Evolutionary conservation across 2,329 filamentous ascomycete genomes (phyloP).

Genomic region (Penicillium hordei): DNA sequence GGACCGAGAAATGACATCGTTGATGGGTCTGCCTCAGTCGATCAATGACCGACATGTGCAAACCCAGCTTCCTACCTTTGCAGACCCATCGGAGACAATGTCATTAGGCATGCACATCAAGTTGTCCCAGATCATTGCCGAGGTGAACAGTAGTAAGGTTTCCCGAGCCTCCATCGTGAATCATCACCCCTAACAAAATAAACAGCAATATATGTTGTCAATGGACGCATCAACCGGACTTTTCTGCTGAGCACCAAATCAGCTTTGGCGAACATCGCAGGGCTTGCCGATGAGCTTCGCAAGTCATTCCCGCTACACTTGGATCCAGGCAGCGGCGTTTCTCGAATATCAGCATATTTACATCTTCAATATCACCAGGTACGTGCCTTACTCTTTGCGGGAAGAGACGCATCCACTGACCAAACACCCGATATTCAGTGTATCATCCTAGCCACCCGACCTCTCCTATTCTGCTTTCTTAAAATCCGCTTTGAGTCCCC

Average conservation of each 20-base stretch:
- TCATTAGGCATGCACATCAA: conserved; percentile 50
- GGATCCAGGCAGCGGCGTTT: conserved; percentile 43
- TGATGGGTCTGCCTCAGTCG: conserved; percentile 55
- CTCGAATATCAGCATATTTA: conserved; percentile 44
- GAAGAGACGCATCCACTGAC: not conserved
- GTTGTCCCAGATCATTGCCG: conserved; percentile 47
- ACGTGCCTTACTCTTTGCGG: not conserved
- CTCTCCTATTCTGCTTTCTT: conserved; percentile 47
- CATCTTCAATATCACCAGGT: conserved; percentile 46
- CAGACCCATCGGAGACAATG: conserved; percentile 39
- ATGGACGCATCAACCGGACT: conserved; percentile 37
- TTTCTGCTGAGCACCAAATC: conserved; percentile 44
- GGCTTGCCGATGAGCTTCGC: conserved; percentile 43
- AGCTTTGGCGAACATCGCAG: conserved; percentile 42
- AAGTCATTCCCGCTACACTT: conserved; percentile 39
- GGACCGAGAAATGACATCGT: conserved; percentile 55
- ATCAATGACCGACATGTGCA: conserved; percentile 55
- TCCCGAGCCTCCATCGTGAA: accelerated
- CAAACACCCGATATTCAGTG: conserved; percentile 29
- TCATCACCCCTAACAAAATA: not conserved
- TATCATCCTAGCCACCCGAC: conserved; percentile 44
- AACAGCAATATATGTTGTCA: conserved; percentile 45
- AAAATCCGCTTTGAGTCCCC: conserved; percentile 36
- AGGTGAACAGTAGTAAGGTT: conserved; percentile 47
- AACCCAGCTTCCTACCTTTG: conserved; percentile 48